Percentiles rank a stretch among this genome's conserved stretches.
phyloP scores from a whole-genome alignment of 352 stramenopile genomes.

The Phytophthora citrophthora region DNA sequence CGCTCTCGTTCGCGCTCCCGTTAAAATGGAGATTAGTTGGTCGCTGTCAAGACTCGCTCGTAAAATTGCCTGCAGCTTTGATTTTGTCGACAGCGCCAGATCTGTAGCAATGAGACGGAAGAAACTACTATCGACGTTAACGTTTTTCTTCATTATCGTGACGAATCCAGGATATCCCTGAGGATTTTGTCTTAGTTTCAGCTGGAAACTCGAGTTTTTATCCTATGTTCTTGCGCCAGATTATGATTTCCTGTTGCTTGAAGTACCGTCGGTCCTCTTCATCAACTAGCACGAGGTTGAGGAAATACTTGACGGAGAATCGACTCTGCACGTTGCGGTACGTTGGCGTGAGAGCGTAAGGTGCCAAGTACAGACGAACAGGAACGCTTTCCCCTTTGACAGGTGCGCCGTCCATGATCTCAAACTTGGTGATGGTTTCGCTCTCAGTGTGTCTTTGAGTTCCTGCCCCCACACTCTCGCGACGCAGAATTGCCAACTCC shows the following conservation, averaged over 20 bases:
- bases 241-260: slow-evolving; percentile 99
- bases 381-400: slow-evolving; percentile 97
- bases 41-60: slow-evolving; percentile 9
- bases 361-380: slow-evolving; percentile 94
- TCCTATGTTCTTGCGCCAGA: slow-evolving; percentile 89
- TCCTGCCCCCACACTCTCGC: slow-evolving; percentile 90
- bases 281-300: slow-evolving; percentile 99
- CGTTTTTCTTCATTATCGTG: slow-evolving; percentile 14
- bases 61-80: slow-evolving; percentile 9
- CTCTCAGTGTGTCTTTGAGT: slow-evolving; percentile 92
- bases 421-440: slow-evolving; percentile 98
- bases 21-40: slow-evolving; percentile 29
- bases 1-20: slow-evolving; percentile 26
- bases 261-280: slow-evolving; percentile 99
- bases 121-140: slow-evolving; percentile 1
- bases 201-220: slow-evolving; percentile 20
- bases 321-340: slow-evolving; percentile 91
- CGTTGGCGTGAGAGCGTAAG: slow-evolving; percentile 91
- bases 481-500: slow-evolving; percentile 97
- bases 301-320: slow-evolving; percentile 96
- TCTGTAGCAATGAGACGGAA: slow-evolving; percentile 1
- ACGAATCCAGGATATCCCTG: background rate
- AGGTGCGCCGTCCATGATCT: slow-evolving; percentile 99
- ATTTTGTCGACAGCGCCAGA: slow-evolving; percentile 19
- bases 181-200: background rate